Evolutionary conservation across 1,284 basidiomycete species (phyloP).

Genomic region (Chondrostereum purpureum): DNA sequence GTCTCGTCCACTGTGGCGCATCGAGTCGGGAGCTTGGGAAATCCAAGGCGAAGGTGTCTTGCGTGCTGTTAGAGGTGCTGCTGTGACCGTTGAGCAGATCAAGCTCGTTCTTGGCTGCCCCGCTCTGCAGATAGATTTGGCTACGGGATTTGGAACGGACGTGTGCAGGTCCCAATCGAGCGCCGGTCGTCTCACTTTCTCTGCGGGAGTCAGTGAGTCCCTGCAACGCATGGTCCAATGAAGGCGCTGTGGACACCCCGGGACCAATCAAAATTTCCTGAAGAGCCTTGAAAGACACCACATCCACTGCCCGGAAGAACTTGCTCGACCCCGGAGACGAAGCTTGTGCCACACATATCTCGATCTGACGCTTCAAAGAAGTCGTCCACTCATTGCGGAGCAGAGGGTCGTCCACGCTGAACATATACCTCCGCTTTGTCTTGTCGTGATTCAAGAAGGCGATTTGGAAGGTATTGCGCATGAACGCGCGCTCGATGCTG

Average conservation of each 20-base stretch:
- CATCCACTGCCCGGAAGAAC: conserved; percentile 60
- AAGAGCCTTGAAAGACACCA: conserved; percentile 72
- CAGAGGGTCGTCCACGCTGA: conserved; percentile 77
- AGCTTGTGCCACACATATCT: conserved; percentile 31
- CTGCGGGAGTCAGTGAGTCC: conserved; percentile 18
- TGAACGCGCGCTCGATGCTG: conserved; percentile 83
- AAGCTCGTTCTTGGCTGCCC: conserved; percentile 49
- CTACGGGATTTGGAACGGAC: conserved; percentile 66
- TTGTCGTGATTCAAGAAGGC: conserved; percentile 72
- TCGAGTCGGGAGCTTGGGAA: conserved; percentile 26
- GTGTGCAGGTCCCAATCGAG: conserved; percentile 26
- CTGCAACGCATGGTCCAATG: conserved; percentile 21
- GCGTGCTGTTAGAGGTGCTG: conserved; percentile 29
- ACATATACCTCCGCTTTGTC: conserved; percentile 82
- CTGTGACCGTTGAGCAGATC: conserved; percentile 33
- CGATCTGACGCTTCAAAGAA: conserved; percentile 65
- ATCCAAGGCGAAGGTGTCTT: conserved; percentile 22
- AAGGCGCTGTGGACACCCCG: conserved; percentile 19
- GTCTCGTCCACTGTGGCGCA: conserved; percentile 56
- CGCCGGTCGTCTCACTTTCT: conserved; percentile 14
- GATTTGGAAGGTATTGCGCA: conserved; percentile 90
- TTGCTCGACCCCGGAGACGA: conserved; percentile 31
- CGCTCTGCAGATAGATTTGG: conserved; percentile 49
- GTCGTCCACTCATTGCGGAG: conserved; percentile 71
- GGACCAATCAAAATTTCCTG: conserved; percentile 72